Conservation (phyloP, 345 rosid genomes). For the Syzygium aqueum region DNA sequence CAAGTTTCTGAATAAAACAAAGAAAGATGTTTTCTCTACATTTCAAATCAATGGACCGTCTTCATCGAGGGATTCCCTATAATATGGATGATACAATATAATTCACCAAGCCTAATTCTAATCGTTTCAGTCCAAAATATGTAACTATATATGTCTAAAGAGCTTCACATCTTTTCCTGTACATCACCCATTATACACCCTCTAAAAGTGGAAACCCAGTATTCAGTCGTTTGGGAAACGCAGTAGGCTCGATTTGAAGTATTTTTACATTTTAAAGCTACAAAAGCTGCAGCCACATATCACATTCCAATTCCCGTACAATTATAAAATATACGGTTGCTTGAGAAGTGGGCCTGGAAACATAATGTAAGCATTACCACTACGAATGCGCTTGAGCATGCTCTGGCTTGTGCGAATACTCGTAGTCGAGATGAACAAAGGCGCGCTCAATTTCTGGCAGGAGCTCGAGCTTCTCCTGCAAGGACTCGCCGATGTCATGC, state of each 20-base stretch:
- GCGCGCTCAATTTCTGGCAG: constrained; percentile 90
- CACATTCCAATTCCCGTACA: not conserved
- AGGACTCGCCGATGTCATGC: constrained; percentile 82
- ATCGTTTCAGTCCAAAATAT: not conserved
- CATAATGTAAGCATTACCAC: not conserved
- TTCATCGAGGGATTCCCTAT: not conserved
- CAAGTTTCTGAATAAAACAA: not conserved
- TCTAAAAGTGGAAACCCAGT: not conserved
- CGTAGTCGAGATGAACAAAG: constrained; percentile 96
- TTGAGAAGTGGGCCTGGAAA: not conserved
- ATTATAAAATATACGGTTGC: not conserved
- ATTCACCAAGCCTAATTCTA: not conserved
- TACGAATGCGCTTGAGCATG: constrained; percentile 55
- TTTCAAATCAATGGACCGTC: not conserved
- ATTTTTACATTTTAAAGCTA: not conserved
- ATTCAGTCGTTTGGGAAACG: not conserved
- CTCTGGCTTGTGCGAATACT: constrained; percentile 91
- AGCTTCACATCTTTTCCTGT: not conserved
- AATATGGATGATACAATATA: not conserved
- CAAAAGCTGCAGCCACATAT: not conserved
- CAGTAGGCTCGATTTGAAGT: not conserved
- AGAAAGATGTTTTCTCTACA: not conserved
- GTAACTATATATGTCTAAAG: not conserved
- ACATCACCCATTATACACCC: not conserved
- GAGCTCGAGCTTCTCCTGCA: constrained; percentile 90